Conservation (phyloP, 768 basidiomycete genomes). For the Lentinus tigrinus region DNA sequence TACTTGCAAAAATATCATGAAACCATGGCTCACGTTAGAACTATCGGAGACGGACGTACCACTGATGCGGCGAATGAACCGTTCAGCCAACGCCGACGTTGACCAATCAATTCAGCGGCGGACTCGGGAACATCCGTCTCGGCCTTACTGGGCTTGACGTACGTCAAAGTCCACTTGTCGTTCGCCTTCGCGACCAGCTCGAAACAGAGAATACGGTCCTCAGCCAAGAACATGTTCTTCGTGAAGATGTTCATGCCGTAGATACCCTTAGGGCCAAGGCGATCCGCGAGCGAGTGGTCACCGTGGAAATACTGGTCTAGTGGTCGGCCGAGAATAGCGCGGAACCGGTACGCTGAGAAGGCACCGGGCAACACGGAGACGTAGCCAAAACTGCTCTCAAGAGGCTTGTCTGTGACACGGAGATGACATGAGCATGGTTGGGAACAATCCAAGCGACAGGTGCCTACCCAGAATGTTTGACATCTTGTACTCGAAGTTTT, state of each 20-base stretch:
- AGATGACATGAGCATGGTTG: neutral
- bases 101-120: conserved; percentile 91
- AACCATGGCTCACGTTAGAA: neutral
- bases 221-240: conserved; percentile 89
- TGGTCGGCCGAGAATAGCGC: conserved; percentile 87
- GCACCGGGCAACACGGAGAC: conserved; percentile 95
- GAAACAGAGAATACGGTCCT: conserved; percentile 97
- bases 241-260: conserved; percentile 98
- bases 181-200: conserved; percentile 90
- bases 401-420: conserved; percentile 68
- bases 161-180: conserved; percentile 86
- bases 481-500: conserved; percentile 99
- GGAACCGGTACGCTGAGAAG: conserved; percentile 94
- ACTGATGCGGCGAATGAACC: conserved; percentile 94
- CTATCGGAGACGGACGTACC: conserved; percentile 42
- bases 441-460: neutral
- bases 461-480: conserved; percentile 84
- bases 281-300: conserved; percentile 87
- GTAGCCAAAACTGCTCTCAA: conserved; percentile 95
- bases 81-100: conserved; percentile 95
- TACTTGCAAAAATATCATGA: conserved; percentile 49
- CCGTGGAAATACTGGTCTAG: conserved; percentile 86
- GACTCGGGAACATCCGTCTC: conserved; percentile 95
- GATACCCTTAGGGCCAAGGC: conserved; percentile 90
- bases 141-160: conserved; percentile 94